Conservation (phyloP, 352 stramenopile species). For the Elongisporangium undulatum region DNA sequence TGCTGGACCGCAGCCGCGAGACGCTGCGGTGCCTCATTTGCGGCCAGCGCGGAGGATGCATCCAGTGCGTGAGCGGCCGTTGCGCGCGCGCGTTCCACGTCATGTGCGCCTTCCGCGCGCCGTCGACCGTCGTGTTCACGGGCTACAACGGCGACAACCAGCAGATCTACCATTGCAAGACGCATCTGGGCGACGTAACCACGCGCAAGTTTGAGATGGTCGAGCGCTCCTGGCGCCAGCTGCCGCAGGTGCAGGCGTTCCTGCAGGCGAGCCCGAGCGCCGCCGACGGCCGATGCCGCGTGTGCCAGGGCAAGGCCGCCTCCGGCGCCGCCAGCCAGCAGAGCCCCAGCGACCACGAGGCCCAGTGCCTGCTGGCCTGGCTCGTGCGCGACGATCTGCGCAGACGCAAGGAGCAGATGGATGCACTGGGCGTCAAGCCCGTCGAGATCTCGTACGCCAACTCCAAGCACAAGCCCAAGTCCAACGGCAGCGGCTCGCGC, state of each 20-base stretch:
- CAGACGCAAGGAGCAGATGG: constrained; percentile 32
- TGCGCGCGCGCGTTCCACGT: constrained; percentile 84
- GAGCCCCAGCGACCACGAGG: constrained; percentile 30
- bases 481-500: constrained; percentile 10
- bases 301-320: constrained; percentile 49
- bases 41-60: constrained; percentile 73
- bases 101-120: constrained; percentile 69
- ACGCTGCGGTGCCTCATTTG: constrained; percentile 79
- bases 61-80: constrained; percentile 84
- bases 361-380: constrained; percentile 56
- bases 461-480: constrained; percentile 12
- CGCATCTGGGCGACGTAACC: constrained; percentile 61
- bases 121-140: constrained; percentile 71
- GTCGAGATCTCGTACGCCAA: constrained; percentile 34
- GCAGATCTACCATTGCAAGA: constrained; percentile 82
- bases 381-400: constrained; percentile 38
- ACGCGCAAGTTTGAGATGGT: constrained; percentile 60
- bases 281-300: constrained; percentile 42
- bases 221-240: constrained; percentile 48
- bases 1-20: constrained; percentile 65
- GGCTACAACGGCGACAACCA: constrained; percentile 76
- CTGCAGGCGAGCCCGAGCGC: constrained; percentile 15
- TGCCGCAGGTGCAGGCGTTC: constrained; percentile 20
- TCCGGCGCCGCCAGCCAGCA: constrained; percentile 19
- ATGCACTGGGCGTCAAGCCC: constrained; percentile 24